Evolutionary conservation across 352 stramenopile genomes (phyloP).

Genomic region (Phytophthora cactorum): DNA sequence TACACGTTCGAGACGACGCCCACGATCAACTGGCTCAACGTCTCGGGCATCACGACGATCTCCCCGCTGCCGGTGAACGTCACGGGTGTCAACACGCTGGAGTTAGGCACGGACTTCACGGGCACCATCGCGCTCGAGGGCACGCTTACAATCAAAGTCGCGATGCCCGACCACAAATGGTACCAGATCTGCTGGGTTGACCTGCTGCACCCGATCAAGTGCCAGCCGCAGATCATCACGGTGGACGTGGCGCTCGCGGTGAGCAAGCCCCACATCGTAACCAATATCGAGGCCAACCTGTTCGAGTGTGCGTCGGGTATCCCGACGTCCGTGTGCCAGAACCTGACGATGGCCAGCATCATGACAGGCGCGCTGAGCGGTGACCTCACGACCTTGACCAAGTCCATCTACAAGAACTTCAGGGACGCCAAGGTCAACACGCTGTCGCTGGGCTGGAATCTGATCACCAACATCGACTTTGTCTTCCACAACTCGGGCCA

Average conservation of each 20-base stretch:
- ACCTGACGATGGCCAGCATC: conserved; percentile 55
- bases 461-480: conserved; percentile 56
- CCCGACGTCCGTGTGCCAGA: conserved; percentile 47
- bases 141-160: conserved; percentile 52
- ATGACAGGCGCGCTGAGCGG: conserved; percentile 38
- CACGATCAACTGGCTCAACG: conserved; percentile 55
- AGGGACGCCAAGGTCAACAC: conserved; percentile 44
- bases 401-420: conserved; percentile 47
- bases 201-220: conserved; percentile 54
- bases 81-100: conserved; percentile 41
- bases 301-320: conserved; percentile 40
- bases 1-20: conserved; percentile 51
- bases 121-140: conserved; percentile 43
- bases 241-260: conserved; percentile 50
- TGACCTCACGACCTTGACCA: conserved; percentile 32
- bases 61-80: conserved; percentile 55
- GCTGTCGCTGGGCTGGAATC: conserved; percentile 39
- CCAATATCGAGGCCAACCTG: conserved; percentile 46
- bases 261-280: conserved; percentile 38
- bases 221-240: conserved; percentile 41
- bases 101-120: conserved; percentile 51
- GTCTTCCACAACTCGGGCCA: conserved; percentile 44
- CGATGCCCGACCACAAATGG: conserved; percentile 66
- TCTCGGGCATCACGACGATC: conserved; percentile 55
- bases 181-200: conserved; percentile 70